Percentiles rank a stretch among this genome's conserved stretches.
phyloP scores from a whole-genome alignment of 495 filamentous ascomycete genomes.

The Aspergillus avenaceus region DNA sequence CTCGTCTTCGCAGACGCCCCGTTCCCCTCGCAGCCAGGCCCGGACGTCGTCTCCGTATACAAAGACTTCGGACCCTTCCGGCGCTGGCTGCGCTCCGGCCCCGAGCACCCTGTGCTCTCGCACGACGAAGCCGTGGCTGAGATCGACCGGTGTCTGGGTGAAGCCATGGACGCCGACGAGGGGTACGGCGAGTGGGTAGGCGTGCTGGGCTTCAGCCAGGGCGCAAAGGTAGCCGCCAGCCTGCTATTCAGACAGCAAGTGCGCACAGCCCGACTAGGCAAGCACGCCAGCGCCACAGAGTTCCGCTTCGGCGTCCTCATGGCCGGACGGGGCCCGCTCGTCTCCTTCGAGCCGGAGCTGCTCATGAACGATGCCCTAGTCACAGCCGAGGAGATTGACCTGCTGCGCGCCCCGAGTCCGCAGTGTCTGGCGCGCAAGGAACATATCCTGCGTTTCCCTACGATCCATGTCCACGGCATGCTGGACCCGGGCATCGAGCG shows the following conservation, averaged over 20 bases:
- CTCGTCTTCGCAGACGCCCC: conserved; percentile 59
- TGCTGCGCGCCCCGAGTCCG: background rate
- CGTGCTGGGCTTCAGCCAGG: conserved; percentile 53
- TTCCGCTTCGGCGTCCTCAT: conserved; percentile 41
- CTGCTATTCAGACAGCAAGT: conserved; percentile 24
- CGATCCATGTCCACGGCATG: conserved; percentile 60
- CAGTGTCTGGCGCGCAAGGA: too few relatives aligned
- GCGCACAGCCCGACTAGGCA: conserved; percentile 6
- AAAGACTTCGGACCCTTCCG: conserved; percentile 51
- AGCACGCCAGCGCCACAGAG: background rate
- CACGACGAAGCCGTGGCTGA: background rate
- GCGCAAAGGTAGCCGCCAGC: conserved; percentile 56
- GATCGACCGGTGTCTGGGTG: background rate
- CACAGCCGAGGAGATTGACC: background rate
- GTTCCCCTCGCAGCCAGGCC: conserved; percentile 44
- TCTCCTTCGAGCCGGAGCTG: conserved; percentile 34
- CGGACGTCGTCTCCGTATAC: conserved; percentile 51
- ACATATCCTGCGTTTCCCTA: conserved; percentile 43
- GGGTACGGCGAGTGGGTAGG: conserved; percentile 51
- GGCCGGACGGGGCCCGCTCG: conserved; percentile 53
- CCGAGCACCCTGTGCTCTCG: background rate
- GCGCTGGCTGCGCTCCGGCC: conserved; percentile 47
- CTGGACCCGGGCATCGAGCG: conserved; percentile 48
- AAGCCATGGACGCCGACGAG: background rate
- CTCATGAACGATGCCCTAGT: conserved; percentile 1